A percentile compares a stretch with the other conserved stretches of the same genome.
Evolutionary conservation across 73 alveolate species (phyloP).

Genomic region (Paraurostyla sp.): DNA sequence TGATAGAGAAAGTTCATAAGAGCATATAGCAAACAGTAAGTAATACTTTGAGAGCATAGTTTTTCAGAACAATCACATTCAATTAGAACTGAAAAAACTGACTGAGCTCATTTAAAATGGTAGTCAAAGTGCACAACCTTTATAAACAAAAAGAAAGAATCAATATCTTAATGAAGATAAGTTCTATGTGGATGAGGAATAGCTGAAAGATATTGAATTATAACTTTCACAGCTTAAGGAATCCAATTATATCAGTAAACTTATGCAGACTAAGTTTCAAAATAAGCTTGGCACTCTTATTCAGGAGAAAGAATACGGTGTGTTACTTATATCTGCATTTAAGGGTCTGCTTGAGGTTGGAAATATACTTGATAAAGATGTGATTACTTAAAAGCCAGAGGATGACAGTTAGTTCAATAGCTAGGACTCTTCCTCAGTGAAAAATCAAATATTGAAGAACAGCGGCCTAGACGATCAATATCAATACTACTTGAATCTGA

Average conservation of each 20-base stretch:
- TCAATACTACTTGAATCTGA: neutral
- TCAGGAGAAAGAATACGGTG: constrained; percentile 14
- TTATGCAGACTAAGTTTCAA: neutral
- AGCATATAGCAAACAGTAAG: neutral
- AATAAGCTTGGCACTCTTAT: neutral
- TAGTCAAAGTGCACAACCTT: neutral
- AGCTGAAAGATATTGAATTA: neutral
- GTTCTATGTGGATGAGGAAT: constrained; percentile 24
- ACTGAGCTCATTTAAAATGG: constrained; percentile 1
- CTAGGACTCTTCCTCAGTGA: neutral
- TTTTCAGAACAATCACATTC: constrained; percentile 35
- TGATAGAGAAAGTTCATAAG: neutral
- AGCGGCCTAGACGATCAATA: neutral
- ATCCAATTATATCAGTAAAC: neutral
- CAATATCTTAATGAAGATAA: constrained; percentile 12
- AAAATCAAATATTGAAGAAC: neutral
- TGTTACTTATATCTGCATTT: neutral
- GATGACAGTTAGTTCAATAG: neutral
- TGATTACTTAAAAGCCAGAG: neutral
- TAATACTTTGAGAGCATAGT: constrained; percentile 46
- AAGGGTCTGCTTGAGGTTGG: neutral
- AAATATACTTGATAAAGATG: no score
- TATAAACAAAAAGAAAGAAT: neutral
- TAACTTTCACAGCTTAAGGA: neutral
- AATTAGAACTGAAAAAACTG: constrained; percentile 22